phyloP scores from a whole-genome alignment of 768 basidiomycete species.

The Russula compacta region DNA sequence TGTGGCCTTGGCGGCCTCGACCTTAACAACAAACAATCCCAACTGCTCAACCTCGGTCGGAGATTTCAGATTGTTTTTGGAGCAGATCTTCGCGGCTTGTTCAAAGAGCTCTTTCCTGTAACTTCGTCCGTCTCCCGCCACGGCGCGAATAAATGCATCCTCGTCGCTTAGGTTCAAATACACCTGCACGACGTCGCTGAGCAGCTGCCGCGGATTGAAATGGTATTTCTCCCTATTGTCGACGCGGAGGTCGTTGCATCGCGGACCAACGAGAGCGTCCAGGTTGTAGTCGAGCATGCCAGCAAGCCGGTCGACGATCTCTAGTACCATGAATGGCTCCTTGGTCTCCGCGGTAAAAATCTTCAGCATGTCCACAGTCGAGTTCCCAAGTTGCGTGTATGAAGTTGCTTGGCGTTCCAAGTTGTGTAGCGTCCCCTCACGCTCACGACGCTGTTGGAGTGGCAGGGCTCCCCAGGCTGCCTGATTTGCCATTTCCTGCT shows the following conservation, averaged over 20 bases:
- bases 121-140: slow-evolving; percentile 91
- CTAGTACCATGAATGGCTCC: slow-evolving; percentile 88
- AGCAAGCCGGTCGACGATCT: slow-evolving; percentile 91
- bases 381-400: slow-evolving; percentile 79
- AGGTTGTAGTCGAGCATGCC: slow-evolving; percentile 97
- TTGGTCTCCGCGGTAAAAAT: slow-evolving; percentile 89
- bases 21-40: slow-evolving; percentile 60
- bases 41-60: slow-evolving; percentile 68
- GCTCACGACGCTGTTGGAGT: slow-evolving; percentile 71
- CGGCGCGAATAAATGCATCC: slow-evolving; percentile 69
- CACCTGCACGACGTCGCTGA: slow-evolving; percentile 83
- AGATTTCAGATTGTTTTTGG: slow-evolving; percentile 58
- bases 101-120: slow-evolving; percentile 82
- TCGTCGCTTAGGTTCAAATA: slow-evolving; percentile 82
- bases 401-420: slow-evolving; percentile 79
- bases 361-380: slow-evolving; percentile 84
- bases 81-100: slow-evolving; percentile 57
- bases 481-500: slow-evolving; percentile 74
- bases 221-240: slow-evolving; percentile 80
- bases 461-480: slow-evolving; percentile 60
- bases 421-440: slow-evolving; percentile 64
- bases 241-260: slow-evolving; percentile 78
- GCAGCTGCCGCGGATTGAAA: slow-evolving; percentile 74
- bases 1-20: slow-evolving; percentile 72
- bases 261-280: slow-evolving; percentile 79